phyloP scores from a whole-genome alignment of 148 eudicot genomes.

The Amaranthus cruentus region DNA sequence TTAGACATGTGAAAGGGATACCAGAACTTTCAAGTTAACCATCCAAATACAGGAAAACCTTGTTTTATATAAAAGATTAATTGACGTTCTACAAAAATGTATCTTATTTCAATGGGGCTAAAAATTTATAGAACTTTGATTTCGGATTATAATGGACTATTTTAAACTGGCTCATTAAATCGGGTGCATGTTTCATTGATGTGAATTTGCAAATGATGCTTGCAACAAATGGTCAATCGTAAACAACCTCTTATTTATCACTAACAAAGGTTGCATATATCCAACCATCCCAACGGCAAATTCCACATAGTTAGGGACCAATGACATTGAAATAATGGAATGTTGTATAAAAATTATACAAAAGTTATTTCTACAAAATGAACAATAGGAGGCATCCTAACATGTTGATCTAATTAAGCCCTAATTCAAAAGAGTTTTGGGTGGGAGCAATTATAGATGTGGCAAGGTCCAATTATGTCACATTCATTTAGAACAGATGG shows the following conservation, averaged over 20 bases:
- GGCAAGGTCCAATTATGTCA: neutral
- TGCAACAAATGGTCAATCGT: too few relatives aligned
- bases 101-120: too few relatives aligned
- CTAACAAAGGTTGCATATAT: too few relatives aligned
- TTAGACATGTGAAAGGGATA: conserved; percentile 1
- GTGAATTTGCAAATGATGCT: too few relatives aligned
- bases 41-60: neutral
- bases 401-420: neutral
- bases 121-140: too few relatives aligned
- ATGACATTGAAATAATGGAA: too few relatives aligned
- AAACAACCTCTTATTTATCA: too few relatives aligned
- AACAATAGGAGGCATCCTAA: conserved; percentile 3
- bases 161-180: too few relatives aligned
- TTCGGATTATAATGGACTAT: too few relatives aligned
- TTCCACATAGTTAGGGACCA: neutral
- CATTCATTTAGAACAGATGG: neutral
- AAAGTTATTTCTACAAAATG: neutral
- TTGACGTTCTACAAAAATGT: neutral
- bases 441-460: neutral
- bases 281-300: too few relatives aligned
- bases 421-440: neutral
- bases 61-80: neutral
- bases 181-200: too few relatives aligned
- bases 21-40: neutral
- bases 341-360: too few relatives aligned